Evolutionary conservation across 192 early-diverging fungal genomes (phyloP), one percentile per base, ranked within the genome.

Genomic region (Podila horticola): DNA sequence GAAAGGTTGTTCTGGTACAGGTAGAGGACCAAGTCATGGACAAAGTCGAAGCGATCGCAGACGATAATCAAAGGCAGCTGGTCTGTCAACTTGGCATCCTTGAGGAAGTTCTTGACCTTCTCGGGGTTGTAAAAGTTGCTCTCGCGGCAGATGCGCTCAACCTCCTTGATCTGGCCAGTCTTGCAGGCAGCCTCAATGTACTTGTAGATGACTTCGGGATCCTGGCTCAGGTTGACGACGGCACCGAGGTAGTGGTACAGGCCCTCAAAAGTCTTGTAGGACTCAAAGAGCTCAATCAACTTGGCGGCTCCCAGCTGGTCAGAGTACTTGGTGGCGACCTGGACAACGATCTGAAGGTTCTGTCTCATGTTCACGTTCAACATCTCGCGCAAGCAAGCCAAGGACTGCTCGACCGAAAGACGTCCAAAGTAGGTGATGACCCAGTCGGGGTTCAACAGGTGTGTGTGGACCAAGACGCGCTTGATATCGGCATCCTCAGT

Each of bases 81-180:
- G 81, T 99, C 98, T 26, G 91, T 86, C 60, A 99, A 91, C 74
- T 97, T 94, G 36, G 98, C 93, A 77, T 99, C 98, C 87, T 99
- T 99, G 50, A 99, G 85, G 86, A 97, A 98, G 84, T 98, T 99
- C 86, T 99, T 99, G 82, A 99, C 98, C 84, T 94, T 96, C 75
- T 99, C 98, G 4, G 97, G 91, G 70, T 99, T 97, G 82, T 97
- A 99, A 86, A 91, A 92, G 84, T 95, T 94, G 86, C 93, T 97
- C 83, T 99, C 98, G 60, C 97, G 90, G 82, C 96, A 97, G 59
- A 99, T 94, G 50, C 97, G 92, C 85, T 99, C 98, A 31, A 98
- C 97, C 79, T 98, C 98, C 87, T 97, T 97, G 61, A 94, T 88
- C 85, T 99, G 97, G 17, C 97, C 96, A 45, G 95, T 95, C 38